Conservation (phyloP, 2,329 filamentous ascomycete species). For the Blumeria graminis region DNA sequence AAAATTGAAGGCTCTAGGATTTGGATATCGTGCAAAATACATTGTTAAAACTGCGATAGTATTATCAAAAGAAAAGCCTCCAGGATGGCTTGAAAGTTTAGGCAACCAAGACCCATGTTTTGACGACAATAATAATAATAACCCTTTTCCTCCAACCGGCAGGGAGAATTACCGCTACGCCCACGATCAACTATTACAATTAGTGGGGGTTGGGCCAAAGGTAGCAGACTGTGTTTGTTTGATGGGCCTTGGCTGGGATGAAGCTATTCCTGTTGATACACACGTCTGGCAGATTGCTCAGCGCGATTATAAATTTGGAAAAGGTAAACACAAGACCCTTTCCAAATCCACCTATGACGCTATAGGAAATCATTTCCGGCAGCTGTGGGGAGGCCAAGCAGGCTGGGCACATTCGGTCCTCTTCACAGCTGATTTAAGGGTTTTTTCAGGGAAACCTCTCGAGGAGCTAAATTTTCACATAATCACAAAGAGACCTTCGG, state of each 20-base stretch:
- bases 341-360: slow-evolving; percentile 77
- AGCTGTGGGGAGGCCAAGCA: slow-evolving; percentile 76
- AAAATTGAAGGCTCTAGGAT: slow-evolving; percentile 60
- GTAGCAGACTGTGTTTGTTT: slow-evolving; percentile 91
- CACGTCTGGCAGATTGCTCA: slow-evolving; percentile 98
- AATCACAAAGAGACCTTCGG: too few species aligned
- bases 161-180: slow-evolving; percentile 45
- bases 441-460: slow-evolving; percentile 40
- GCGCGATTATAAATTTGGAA: slow-evolving; percentile 81
- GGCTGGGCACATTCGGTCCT: slow-evolving; percentile 96
- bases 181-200: slow-evolving; percentile 51
- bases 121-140: slow-evolving; percentile 29
- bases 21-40: slow-evolving; percentile 87
- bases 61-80: slow-evolving; percentile 39
- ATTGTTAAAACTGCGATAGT: slow-evolving; percentile 65
- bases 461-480: too few species aligned
- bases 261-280: slow-evolving; percentile 87
- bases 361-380: slow-evolving; percentile 70
- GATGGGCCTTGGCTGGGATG: slow-evolving; percentile 90
- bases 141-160: slow-evolving; percentile 23
- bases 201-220: slow-evolving; percentile 86
- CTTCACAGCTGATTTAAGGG: slow-evolving; percentile 75
- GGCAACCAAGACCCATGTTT: slow-evolving; percentile 56
- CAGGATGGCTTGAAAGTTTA: slow-evolving; percentile 53
- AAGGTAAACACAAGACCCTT: slow-evolving; percentile 58